These are phyloP conservation scores for Malus hybrid DNA, from an alignment of 331 rosid genomes.

Conservation along the genomic window DNA sequence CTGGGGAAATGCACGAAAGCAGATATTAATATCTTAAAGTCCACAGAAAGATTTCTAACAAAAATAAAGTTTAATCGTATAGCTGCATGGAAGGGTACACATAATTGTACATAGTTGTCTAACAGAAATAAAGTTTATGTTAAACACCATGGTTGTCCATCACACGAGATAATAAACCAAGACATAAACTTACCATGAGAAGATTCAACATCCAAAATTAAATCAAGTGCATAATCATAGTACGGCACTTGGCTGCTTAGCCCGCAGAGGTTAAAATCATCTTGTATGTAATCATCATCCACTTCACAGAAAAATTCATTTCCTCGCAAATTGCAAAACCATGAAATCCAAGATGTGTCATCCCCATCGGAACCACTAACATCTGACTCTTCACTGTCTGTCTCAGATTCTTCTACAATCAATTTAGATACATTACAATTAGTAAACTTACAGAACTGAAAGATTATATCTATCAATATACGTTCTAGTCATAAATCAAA, in stretches of 20 bases:
- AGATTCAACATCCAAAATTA: slow-evolving; percentile 89
- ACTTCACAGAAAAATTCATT: slow-evolving; percentile 89
- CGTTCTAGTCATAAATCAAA: background rate
- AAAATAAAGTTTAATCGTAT: background rate
- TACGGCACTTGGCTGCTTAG: slow-evolving; percentile 89
- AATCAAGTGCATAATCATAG: slow-evolving; percentile 86
- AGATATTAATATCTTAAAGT: background rate
- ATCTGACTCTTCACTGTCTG: slow-evolving; percentile 89
- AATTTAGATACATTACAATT: slow-evolving; percentile 13
- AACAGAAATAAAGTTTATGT: background rate
- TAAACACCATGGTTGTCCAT: background rate
- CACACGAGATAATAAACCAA: background rate
- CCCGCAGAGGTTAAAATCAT: slow-evolving; percentile 84
- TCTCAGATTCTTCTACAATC: slow-evolving; percentile 77
- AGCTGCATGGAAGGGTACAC: background rate
- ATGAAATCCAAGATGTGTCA: slow-evolving; percentile 84
- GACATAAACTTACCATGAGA: slow-evolving; percentile 59
- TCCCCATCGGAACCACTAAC: slow-evolving; percentile 95
- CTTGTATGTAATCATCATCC: slow-evolving; percentile 89
- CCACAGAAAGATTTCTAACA: background rate
- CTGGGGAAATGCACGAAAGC: background rate
- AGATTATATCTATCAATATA: background rate
- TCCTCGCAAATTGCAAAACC: slow-evolving; percentile 93
- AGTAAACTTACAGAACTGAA: slow-evolving; percentile 10
- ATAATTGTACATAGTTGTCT: no score